Conservation (phyloP, 129 eudicot species). For the Apium graveolens region DNA sequence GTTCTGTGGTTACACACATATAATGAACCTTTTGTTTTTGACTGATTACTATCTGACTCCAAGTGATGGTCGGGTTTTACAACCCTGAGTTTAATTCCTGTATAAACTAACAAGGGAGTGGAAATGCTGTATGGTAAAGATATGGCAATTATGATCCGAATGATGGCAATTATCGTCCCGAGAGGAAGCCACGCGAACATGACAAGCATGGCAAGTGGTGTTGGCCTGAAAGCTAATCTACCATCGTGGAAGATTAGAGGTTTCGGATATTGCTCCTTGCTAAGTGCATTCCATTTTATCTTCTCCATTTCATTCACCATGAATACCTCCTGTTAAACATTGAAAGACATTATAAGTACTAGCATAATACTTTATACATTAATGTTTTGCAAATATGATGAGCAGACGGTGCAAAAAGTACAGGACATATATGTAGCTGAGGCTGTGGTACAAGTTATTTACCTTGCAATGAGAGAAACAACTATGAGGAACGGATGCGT, state of each 20-base stretch:
- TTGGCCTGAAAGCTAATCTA: constrained; percentile 57
- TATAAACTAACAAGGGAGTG: constrained; percentile 27
- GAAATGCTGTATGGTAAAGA: constrained; percentile 21
- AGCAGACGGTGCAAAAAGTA: no score
- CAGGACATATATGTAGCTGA: no score
- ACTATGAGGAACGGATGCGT: constrained; percentile 22
- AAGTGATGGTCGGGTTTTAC: constrained; percentile 12
- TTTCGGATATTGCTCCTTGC: constrained; percentile 50
- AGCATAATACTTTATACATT: neutral
- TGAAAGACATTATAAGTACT: no score
- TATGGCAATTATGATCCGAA: constrained; percentile 27
- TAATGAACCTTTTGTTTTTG: constrained; percentile 31
- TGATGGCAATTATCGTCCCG: constrained; percentile 30
- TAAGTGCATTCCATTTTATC: constrained; percentile 31
- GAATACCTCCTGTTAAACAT: constrained; percentile 42
- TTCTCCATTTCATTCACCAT: constrained; percentile 32
- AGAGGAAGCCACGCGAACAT: constrained; percentile 67
- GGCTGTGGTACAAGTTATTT: neutral
- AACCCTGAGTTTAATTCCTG: constrained; percentile 36
- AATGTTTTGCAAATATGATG: no score
- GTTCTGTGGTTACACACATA: constrained; percentile 75
- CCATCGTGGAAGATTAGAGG: constrained; percentile 72
- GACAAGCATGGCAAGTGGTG: constrained; percentile 31
- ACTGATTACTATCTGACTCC: neutral
- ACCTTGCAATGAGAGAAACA: constrained; percentile 48